Base-by-base conservation (phyloP, 2,329 filamentous ascomycete species). In the Clonostachys byssicola region DNA sequence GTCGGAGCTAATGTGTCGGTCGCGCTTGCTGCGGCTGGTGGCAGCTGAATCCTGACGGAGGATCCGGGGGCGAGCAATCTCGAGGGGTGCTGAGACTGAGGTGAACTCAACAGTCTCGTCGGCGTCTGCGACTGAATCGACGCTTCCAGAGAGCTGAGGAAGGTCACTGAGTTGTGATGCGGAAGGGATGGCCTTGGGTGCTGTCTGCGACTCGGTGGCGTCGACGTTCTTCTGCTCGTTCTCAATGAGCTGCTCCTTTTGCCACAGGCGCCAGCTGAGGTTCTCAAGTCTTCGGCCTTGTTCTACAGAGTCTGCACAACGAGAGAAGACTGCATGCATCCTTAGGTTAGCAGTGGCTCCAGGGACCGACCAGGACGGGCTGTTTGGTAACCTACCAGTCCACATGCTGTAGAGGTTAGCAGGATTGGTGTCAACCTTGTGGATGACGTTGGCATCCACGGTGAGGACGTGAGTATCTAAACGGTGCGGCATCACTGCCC, bases 341-440 rank as follows among this genome's bases (percentile, higher is more conserved):
- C 3, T 17, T 47, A 50, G 48, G 63, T 73, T 56, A 71, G 66
- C 55, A 3, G 9, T 30, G 23, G 9, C 23, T 30, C 23, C 23
- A 30, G 8, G 23, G 23, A 30, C 23, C 8, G 23, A 52, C 56
- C 45, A 46, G 49, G 46, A 10, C 7, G 30, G 12, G 14, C 33
- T 36, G 43, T 14, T 41, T 50, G 54, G 52, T 16, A 12, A 20
- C 13, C 10, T 16, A 95, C 91, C 89, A 66, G 90, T 92, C 91
- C 92, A 96, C 82, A 97, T 95, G 74, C 89, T 92, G 72, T 94
- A 95, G 45, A 97, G 82, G 63, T 92, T 95, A 71, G 95, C 89
- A 30, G 89, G 86, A 66, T 95, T 95, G 56, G 86, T 81, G 71
- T 97, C 92, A 61, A 97, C 90, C 66, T 95, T 90, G 75, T 94